These are phyloP conservation scores for Myxozyma kluyveri DNA, from an alignment of 805 yeast genomes.

Conservation along the genomic window DNA sequence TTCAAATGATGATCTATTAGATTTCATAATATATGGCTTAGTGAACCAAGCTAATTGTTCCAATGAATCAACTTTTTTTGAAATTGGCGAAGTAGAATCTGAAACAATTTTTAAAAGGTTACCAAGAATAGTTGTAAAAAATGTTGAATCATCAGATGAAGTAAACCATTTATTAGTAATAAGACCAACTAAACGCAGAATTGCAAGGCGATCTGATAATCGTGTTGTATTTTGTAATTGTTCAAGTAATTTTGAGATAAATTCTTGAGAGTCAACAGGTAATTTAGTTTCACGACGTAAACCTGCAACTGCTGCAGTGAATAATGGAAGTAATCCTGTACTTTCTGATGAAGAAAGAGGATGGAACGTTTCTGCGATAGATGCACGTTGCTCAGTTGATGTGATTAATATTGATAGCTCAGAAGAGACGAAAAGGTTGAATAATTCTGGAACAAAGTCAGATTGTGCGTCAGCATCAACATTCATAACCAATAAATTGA, in stretches of 20 bases:
- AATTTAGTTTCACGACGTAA: conserved; percentile 11
- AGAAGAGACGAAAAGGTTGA: conserved; percentile 15
- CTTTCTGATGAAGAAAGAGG: not conserved
- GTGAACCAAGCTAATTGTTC: conserved; percentile 40
- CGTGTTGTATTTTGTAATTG: not conserved
- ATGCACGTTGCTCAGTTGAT: not conserved
- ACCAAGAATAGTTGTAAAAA: conserved; percentile 15
- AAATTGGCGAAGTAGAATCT: conserved; percentile 6
- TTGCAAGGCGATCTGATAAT: conserved; percentile 46
- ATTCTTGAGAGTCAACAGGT: conserved; percentile 1
- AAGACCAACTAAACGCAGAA: conserved; percentile 55
- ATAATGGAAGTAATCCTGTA: conserved; percentile 13
- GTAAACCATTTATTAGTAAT: conserved; percentile 56
- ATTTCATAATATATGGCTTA: conserved; percentile 65
- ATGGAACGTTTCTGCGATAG: conserved; percentile 15
- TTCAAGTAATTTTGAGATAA: conserved; percentile 3
- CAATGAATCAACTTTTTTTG: not conserved
- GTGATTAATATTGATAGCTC: conserved; percentile 12
- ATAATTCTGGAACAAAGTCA: conserved; percentile 16
- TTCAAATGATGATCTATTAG: conserved; percentile 44
- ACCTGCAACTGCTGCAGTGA: conserved; percentile 24
- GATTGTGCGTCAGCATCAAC: conserved; percentile 24
- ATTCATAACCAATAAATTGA: conserved; percentile 32
- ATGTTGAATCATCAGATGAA: conserved; percentile 29
- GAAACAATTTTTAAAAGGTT: conserved; percentile 10